These are phyloP conservation scores for Cladosporium colombiae DNA, from an alignment of 2,329 filamentous ascomycete genomes.

Conservation along the genomic window DNA sequence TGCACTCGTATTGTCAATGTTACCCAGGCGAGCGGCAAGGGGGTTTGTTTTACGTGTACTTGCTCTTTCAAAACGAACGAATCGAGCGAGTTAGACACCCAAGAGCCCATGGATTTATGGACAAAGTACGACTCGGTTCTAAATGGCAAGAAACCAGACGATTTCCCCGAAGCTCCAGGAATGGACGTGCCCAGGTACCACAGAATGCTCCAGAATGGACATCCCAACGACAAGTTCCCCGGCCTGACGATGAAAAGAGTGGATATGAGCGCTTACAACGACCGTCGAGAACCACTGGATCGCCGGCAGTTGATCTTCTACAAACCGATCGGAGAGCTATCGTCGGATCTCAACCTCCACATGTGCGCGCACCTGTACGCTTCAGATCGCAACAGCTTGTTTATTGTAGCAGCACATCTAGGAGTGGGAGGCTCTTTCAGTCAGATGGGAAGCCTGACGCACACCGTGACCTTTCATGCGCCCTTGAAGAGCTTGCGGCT, in stretches of 20 bases:
- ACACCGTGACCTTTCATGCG: slow-evolving; percentile 52
- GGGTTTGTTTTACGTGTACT: slow-evolving; percentile 53
- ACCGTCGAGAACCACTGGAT: slow-evolving; percentile 38
- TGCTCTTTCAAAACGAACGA: slow-evolving; percentile 55
- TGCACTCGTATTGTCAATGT: slow-evolving; percentile 55
- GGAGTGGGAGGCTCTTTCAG: slow-evolving; percentile 43
- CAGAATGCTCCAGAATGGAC: slow-evolving; percentile 37
- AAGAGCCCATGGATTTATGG: slow-evolving; percentile 40
- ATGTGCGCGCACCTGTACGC: slow-evolving; percentile 60
- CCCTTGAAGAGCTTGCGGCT: slow-evolving; percentile 44
- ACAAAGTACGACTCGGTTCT: slow-evolving; percentile 39
- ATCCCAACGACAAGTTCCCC: slow-evolving; percentile 44
- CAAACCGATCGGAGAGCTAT: slow-evolving; percentile 43
- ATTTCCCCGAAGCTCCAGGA: slow-evolving; percentile 38
- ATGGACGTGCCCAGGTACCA: slow-evolving; percentile 41
- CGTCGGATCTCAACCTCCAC: slow-evolving; percentile 53
- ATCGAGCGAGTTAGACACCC: slow-evolving; percentile 34
- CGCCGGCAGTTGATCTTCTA: slow-evolving; percentile 49
- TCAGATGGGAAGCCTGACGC: slow-evolving; percentile 50
- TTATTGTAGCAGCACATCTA: slow-evolving; percentile 54
- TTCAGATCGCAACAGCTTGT: slow-evolving; percentile 57
- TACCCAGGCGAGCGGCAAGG: slow-evolving; percentile 47
- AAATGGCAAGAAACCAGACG: slow-evolving; percentile 34
- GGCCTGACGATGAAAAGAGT: slow-evolving; percentile 54
- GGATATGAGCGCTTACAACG: slow-evolving; percentile 55